Evolutionary conservation across 2,329 filamentous ascomycete genomes (phyloP).

Genomic region (Colletotrichum navitas): DNA sequence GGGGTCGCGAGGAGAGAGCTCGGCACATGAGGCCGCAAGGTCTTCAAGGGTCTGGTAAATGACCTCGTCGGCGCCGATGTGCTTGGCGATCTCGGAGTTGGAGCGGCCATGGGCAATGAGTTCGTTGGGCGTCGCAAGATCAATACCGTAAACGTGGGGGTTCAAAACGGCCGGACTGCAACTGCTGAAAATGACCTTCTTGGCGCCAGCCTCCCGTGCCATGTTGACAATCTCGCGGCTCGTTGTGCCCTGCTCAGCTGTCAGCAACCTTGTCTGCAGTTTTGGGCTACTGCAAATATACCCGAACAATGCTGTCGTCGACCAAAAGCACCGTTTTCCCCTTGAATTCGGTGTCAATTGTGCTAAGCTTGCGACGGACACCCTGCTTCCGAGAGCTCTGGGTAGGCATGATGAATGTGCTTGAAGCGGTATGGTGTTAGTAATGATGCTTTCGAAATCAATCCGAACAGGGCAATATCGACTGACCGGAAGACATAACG

Average conservation of each 20-base stretch:
- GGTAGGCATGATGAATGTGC: conserved; percentile 84
- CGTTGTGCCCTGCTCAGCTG: conserved; percentile 69
- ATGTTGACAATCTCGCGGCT: conserved; percentile 74
- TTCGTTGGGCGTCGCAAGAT: conserved; percentile 55
- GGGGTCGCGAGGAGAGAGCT: conserved; percentile 71
- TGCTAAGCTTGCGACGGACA: conserved; percentile 89
- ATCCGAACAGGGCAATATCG: not conserved
- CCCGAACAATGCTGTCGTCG: conserved; percentile 91
- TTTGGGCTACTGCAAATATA: not conserved
- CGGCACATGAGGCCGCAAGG: conserved; percentile 82
- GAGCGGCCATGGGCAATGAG: conserved; percentile 58
- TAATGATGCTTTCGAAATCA: not conserved
- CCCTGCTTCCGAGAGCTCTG: conserved; percentile 86
- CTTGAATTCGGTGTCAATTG: conserved; percentile 87
- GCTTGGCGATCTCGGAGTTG: conserved; percentile 56
- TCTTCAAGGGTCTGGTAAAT: conserved; percentile 75
- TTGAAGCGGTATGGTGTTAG: conserved; percentile 44
- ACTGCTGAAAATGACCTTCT: conserved; percentile 86
- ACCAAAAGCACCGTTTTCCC: conserved; percentile 85
- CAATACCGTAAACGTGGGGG: conserved; percentile 57
- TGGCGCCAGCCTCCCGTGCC: conserved; percentile 86
- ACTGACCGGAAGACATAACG: conserved; percentile 53
- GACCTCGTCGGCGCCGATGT: conserved; percentile 65
- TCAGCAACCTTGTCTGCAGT: not conserved
- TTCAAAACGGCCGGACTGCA: conserved; percentile 62